These are phyloP conservation scores for Buxus sempervirens DNA, from an alignment of 164 flowering plant genomes.

Conservation along the genomic window DNA sequence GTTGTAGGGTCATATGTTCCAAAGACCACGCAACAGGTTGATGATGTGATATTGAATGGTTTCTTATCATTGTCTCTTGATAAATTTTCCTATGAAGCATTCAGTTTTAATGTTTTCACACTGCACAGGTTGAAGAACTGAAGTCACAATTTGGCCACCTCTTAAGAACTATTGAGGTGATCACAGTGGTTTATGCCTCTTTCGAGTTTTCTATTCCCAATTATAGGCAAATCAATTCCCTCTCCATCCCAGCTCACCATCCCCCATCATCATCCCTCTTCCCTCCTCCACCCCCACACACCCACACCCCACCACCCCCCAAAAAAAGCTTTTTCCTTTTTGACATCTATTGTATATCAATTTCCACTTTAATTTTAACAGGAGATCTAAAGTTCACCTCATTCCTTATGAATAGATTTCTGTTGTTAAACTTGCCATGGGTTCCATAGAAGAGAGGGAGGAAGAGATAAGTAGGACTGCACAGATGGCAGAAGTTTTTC, in stretches of 20 bases:
- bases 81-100: background rate
- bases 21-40: constrained; percentile 95
- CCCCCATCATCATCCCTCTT: too few relatives aligned
- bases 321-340: background rate
- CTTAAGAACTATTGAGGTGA: constrained; percentile 75
- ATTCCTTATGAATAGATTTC: constrained; percentile 49
- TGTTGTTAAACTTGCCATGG: constrained; percentile 83
- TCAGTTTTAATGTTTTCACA: constrained; percentile 2
- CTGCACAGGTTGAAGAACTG: constrained; percentile 77
- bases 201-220: background rate
- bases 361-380: background rate
- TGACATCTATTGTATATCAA: background rate
- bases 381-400: constrained; percentile 2
- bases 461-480: constrained; percentile 67
- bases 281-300: too few relatives aligned
- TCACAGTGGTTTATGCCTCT: background rate
- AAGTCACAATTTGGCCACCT: constrained; percentile 44
- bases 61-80: background rate
- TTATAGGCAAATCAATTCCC: background rate
- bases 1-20: constrained; percentile 99
- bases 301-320: too few relatives aligned
- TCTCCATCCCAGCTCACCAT: too few relatives aligned
- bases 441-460: constrained; percentile 74
- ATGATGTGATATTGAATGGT: constrained; percentile 2
- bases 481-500: constrained; percentile 68